Percentiles rank a stretch among this genome's conserved stretches.
Conservation (phyloP, 1,284 basidiomycete genomes). For the Volvariella surrecta region DNA sequence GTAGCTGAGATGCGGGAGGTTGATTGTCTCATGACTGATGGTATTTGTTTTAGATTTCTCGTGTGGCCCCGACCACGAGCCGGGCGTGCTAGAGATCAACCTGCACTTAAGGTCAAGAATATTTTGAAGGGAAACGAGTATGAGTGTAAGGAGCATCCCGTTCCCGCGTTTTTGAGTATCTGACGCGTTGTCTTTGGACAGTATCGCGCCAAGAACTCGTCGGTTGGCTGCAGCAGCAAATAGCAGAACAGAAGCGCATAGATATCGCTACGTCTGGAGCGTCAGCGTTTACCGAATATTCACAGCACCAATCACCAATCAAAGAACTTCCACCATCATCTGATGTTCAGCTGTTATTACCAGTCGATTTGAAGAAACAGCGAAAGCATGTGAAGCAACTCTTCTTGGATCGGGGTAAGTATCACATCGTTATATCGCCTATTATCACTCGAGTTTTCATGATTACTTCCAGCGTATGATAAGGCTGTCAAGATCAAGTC, state of each 20-base stretch:
- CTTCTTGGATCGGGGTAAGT: slow-evolving; percentile 55
- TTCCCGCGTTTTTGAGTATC: neutral
- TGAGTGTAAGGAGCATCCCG: slow-evolving; percentile 39
- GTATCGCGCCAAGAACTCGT: slow-evolving; percentile 67
- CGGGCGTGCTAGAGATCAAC: slow-evolving; percentile 43
- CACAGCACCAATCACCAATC: slow-evolving; percentile 19
- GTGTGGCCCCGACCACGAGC: slow-evolving; percentile 58
- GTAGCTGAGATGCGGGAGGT: slow-evolving; percentile 16
- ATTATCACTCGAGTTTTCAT: slow-evolving; percentile 6
- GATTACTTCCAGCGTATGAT: slow-evolving; percentile 60
- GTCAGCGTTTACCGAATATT: slow-evolving; percentile 27
- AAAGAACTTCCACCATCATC: slow-evolving; percentile 36
- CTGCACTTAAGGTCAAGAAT: slow-evolving; percentile 75
- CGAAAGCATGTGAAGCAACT: slow-evolving; percentile 64
- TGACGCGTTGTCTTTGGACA: slow-evolving; percentile 17
- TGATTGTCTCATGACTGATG: slow-evolving; percentile 5
- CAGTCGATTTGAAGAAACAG: slow-evolving; percentile 65
- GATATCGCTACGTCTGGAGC: slow-evolving; percentile 57
- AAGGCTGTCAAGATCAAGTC: slow-evolving; percentile 45
- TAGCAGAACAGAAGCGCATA: slow-evolving; percentile 70
- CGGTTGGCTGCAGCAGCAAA: slow-evolving; percentile 63
- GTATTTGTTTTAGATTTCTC: slow-evolving; percentile 43
- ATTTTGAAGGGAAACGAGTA: slow-evolving; percentile 67
- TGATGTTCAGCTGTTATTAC: slow-evolving; percentile 56
- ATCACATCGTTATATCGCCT: neutral